These are phyloP conservation scores for Aspergillus felis DNA, from an alignment of 2,329 filamentous ascomycete genomes.

Conservation along the genomic window DNA sequence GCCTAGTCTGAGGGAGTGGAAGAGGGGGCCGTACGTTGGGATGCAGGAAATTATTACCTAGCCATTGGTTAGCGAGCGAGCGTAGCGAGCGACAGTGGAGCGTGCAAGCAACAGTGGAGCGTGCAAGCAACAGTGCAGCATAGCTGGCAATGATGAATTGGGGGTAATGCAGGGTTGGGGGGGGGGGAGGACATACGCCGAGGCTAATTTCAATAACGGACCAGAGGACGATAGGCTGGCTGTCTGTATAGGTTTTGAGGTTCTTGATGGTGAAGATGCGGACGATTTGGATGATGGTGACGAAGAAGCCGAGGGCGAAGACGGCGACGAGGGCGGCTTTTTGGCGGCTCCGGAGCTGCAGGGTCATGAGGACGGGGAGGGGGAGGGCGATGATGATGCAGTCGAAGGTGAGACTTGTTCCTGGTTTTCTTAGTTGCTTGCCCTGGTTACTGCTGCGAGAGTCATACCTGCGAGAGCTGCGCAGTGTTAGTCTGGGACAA, in stretches of 20 bases:
- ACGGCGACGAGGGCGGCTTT: constrained; percentile 39
- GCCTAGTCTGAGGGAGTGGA: constrained; percentile 22
- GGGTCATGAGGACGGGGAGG: constrained; percentile 19
- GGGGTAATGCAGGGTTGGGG: too few species aligned
- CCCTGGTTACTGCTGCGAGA: background rate
- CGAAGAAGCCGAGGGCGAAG: constrained; percentile 50
- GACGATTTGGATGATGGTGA: constrained; percentile 50
- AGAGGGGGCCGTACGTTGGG: constrained; percentile 43
- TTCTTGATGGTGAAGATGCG: constrained; percentile 49
- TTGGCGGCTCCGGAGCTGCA: constrained; percentile 14
- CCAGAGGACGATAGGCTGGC: constrained; percentile 42
- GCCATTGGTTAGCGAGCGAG: background rate
- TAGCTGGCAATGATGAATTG: too few species aligned
- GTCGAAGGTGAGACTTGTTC: constrained; percentile 22
- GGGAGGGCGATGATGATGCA: constrained; percentile 22
- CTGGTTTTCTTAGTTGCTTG: background rate
- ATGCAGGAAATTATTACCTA: constrained; percentile 40
- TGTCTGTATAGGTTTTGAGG: constrained; percentile 46
- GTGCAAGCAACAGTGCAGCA: too few species aligned
- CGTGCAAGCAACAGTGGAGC: too few species aligned
- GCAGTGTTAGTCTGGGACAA: background rate
- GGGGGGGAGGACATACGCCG: constrained; percentile 32
- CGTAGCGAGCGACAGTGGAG: background rate
- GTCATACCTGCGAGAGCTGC: constrained; percentile 6
- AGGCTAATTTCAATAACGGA: constrained; percentile 46